Percentiles rank a stretch among this genome's conserved stretches.
Conservation (phyloP, 1,139 yeast genomes). For the Meyerozyma sp. region DNA sequence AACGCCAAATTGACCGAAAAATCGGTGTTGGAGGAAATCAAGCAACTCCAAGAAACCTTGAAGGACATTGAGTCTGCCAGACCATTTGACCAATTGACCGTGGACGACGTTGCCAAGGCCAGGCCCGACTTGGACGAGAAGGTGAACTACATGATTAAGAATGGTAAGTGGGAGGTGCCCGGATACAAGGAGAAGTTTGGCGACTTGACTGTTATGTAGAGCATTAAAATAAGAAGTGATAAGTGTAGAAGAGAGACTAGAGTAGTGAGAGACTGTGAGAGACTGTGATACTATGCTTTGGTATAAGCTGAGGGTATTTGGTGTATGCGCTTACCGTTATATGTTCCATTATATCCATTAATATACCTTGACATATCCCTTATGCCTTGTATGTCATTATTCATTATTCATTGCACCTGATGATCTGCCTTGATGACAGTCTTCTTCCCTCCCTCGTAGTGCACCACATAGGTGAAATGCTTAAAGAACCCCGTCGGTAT, state of each 20-base stretch:
- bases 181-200: constrained; percentile 98
- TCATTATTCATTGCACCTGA: no score
- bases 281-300: no score
- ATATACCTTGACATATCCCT: no score
- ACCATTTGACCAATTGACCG: constrained; percentile 95
- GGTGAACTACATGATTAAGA: constrained; percentile 90
- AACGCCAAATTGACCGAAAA: constrained; percentile 93
- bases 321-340: no score
- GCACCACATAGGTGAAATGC: constrained; percentile 13
- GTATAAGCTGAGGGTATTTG: no score
- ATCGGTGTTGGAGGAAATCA: constrained; percentile 80
- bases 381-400: constrained; percentile 1
- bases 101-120: constrained; percentile 90
- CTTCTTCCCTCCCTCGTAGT: constrained; percentile 4
- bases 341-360: no score
- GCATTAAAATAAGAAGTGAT: not conserved
- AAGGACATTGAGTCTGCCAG: constrained; percentile 94
- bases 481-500: constrained; percentile 13
- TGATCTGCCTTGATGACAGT: constrained; percentile 3
- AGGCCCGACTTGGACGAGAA: constrained; percentile 97
- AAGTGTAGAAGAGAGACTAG: no score
- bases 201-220: constrained; percentile 87
- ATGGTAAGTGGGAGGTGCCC: constrained; percentile 98
- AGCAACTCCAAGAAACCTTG: constrained; percentile 81
- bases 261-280: no score